A percentile compares a stretch with the other conserved stretches of the same genome.
phyloP scores from a whole-genome alignment of 108 stramenopile species.

The Nannochloropsis gaditana region DNA sequence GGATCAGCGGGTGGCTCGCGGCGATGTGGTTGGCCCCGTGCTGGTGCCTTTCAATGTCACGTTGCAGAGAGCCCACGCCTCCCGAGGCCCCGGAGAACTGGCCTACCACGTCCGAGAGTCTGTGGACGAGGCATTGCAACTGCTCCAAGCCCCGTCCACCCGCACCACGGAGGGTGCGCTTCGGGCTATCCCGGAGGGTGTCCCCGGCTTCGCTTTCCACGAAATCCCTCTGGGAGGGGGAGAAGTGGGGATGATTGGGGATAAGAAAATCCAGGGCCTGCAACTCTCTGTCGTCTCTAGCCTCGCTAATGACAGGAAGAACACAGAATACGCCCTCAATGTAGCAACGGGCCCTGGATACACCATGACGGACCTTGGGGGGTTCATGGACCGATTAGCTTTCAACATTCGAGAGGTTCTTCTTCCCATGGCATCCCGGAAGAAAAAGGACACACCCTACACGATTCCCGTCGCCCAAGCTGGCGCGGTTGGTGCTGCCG shows the following conservation, averaged over 20 bases:
- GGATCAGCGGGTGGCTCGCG: slow-evolving; percentile 8
- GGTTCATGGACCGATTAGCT: not conserved
- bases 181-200: not conserved
- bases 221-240: not conserved
- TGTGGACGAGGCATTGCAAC: not conserved
- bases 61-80: not conserved
- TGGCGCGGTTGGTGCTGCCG: not conserved
- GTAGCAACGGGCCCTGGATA: slow-evolving; percentile 7
- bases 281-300: not conserved
- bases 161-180: not conserved
- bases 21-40: not conserved
- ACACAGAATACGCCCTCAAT: not conserved
- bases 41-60: not conserved
- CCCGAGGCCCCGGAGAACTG: not conserved
- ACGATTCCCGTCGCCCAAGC: not conserved
- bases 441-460: not conserved
- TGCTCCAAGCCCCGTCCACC: not conserved
- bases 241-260: not conserved
- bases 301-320: not conserved
- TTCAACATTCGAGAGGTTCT: slow-evolving; percentile 14
- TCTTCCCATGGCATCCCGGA: not conserved
- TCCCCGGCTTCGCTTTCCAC: not conserved
- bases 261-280: not conserved
- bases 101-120: not conserved
- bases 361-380: not conserved